Conservation (phyloP, 1,284 basidiomycete genomes). For the Tetrapyrgos nigripes region DNA sequence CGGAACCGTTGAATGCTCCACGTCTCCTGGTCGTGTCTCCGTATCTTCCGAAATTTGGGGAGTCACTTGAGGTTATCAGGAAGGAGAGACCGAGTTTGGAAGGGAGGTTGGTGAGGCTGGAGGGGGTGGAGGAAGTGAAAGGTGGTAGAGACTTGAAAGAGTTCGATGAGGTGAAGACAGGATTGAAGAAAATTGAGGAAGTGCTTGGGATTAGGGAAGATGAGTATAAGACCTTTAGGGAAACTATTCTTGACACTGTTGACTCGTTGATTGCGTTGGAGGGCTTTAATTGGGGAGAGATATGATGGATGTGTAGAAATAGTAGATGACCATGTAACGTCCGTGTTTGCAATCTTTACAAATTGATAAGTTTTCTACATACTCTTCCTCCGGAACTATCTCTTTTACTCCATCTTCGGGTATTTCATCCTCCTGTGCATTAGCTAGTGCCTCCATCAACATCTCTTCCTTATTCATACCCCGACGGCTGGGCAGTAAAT, state of each 20-base stretch:
- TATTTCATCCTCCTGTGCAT: too few species aligned
- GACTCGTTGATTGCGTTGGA: neutral
- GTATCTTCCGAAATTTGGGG: constrained; percentile 28
- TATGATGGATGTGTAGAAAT: too few species aligned
- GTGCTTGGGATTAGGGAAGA: constrained; percentile 35
- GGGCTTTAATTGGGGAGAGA: neutral
- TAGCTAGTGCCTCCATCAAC: too few species aligned
- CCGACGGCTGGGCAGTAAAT: too few species aligned
- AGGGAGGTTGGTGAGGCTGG: constrained; percentile 21
- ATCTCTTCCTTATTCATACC: too few species aligned
- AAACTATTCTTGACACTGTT: neutral
- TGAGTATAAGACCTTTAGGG: constrained; percentile 27
- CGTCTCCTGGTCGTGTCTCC: constrained; percentile 35
- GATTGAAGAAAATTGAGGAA: constrained; percentile 33
- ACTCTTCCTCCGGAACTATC: constrained; percentile 37
- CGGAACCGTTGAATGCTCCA: neutral
- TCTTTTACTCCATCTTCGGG: too few species aligned
- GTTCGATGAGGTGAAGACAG: constrained; percentile 26
- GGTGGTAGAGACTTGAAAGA: constrained; percentile 13
- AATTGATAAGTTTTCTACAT: neutral
- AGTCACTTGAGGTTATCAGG: constrained; percentile 27
- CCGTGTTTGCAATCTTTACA: constrained; percentile 37
- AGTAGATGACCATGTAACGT: too few species aligned
- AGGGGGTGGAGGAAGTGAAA: constrained; percentile 16
- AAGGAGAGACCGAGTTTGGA: constrained; percentile 34